Percentiles rank a stretch among this genome's conserved stretches.
phyloP scores from a whole-genome alignment of 2,329 filamentous ascomycete species.

The Pleoardoris graminearum region DNA sequence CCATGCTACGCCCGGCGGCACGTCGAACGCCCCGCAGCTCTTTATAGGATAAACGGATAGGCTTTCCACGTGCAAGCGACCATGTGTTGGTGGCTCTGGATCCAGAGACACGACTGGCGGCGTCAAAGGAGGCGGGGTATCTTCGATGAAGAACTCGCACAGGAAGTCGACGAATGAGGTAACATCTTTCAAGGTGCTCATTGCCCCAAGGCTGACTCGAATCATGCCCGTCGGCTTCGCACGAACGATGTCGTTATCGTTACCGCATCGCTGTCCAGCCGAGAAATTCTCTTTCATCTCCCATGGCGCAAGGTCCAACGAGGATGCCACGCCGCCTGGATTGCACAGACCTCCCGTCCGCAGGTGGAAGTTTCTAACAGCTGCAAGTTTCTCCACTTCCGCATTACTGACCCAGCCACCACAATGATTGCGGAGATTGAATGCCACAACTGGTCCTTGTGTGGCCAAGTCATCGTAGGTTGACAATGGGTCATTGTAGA shows the following conservation, averaged over 20 bases:
- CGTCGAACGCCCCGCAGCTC: slow-evolving; percentile 78
- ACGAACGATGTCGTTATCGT: slow-evolving; percentile 76
- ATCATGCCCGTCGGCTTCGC: slow-evolving; percentile 89
- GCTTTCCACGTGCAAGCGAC: slow-evolving; percentile 50
- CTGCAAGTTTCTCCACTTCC: slow-evolving; percentile 85
- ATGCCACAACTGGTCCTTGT: slow-evolving; percentile 77
- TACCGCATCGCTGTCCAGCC: slow-evolving; percentile 80
- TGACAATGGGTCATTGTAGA: slow-evolving; percentile 59
- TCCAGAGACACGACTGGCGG: slow-evolving; percentile 26
- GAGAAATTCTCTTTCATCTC: slow-evolving; percentile 87
- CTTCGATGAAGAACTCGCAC: slow-evolving; percentile 50
- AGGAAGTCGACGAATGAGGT: slow-evolving; percentile 72
- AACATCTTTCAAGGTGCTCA: slow-evolving; percentile 80
- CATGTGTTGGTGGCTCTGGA: slow-evolving; percentile 32
- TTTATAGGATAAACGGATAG: slow-evolving; percentile 84
- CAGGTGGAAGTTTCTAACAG: slow-evolving; percentile 77
- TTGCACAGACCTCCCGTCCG: slow-evolving; percentile 91
- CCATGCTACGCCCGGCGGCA: slow-evolving; percentile 70
- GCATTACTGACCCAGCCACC: slow-evolving; percentile 78
- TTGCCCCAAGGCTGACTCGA: slow-evolving; percentile 83
- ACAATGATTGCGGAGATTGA: slow-evolving; percentile 73
- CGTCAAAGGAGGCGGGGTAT: slow-evolving; percentile 12
- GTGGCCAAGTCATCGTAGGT: slow-evolving; percentile 50
- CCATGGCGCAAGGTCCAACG: slow-evolving; percentile 73
- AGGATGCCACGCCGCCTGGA: slow-evolving; percentile 78